Base-by-base conservation (phyloP, 352 stramenopile species). In the Globisporangium radiosum region DNA sequence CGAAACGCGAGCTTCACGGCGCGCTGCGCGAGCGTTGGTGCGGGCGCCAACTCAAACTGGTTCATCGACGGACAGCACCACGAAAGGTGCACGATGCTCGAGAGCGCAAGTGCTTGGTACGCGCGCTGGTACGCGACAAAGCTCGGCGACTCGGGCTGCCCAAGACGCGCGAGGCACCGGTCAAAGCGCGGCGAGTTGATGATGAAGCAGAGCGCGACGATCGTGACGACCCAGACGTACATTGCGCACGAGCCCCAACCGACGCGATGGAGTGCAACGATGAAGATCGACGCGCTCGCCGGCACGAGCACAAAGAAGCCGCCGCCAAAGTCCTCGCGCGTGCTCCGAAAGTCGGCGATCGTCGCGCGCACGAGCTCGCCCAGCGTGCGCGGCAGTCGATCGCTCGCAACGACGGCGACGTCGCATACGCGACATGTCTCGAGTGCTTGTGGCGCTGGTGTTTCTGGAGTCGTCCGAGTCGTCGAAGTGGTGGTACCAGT, bases 261-360 rank as follows among this genome's bases (percentile, higher is more conserved):
- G 55, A 81, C 65, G 36, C 57, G 67, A 7, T 63, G 64, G 5
- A 76, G 51, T 11, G 62, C 64, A 17, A 74, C 55, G 11, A 76
- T 56, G 15, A 79, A 64, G 1, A 79, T 40, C 5, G 66, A 64
- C 11, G 72, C 59, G 8, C 69, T 71, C 44, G 65, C 66, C 6
- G 73, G 73, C 15, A 83, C 71, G 11, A 80, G 65, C 36, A 70
- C 57, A 52, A 83, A 78, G 50, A 80, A 78, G 1, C 71, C 71
- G 11, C 69, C 66, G 1, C 65, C 73, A 49, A 83, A 80, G 37
- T 76, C 66, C 14, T 72, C 64, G 6, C 64, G 52, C 5, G 64
- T 58, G 0, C 39, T 43, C 11, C 54, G 54, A 6, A 83, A 72
- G 48, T 83, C 69, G 6, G 61, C 47, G 71, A 68, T 75, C 7